Base-by-base conservation (phyloP, 2,329 filamentous ascomycete species). In the Cylindrodendrum hubeiense region DNA sequence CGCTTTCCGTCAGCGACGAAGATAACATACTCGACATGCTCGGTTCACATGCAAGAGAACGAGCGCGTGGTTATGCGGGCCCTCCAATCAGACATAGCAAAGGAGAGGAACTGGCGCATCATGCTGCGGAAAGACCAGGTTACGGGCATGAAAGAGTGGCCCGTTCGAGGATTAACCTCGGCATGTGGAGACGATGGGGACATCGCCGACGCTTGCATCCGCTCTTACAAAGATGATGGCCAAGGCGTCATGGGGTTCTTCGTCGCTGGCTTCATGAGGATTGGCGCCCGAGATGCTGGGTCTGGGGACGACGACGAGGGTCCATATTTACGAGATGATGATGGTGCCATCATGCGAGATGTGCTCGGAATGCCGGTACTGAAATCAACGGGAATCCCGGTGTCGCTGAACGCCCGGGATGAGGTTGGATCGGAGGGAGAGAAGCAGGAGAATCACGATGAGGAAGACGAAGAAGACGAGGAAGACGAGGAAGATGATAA, bases 241-340 rank as follows among this genome's bases (percentile, higher is more conserved):
- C 88, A 92, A 67, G 94, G 94, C 0, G 93, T 95, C 1, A 97
- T 98, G 88, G 95, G 96, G 0, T 98, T 99, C 80, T 99, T 99
- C 73, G 93, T 98, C 21, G 94, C 90, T n/a, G 93, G 87, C 0
- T 97, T 99, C 79, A 86, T 93, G 3, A 76, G 78, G 43, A 62
- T 66, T n/a, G 70, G 46, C 9, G 63, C 41, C 43, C 65, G 68
- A 34, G 75, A 73, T 26, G 59, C 52, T 37, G 65, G 52, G 28
- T 52, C 60, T 50, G 63, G 46, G 43, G 63, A 60, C 12, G 66
- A 58, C 44, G 70, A 68, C 3, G 77, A 88, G 64, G 87, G 84
- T 50, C 86, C 87, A 1, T 83, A 87, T 54, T 79, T 86, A 57
- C 79, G 87, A 67, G 88, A 87, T 70, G 84, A 86, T 28, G 81